A percentile compares a stretch with the other conserved stretches of the same genome.
These are phyloP conservation scores for Fusarium sp. DNA, from an alignment of 2,329 filamentous ascomycete genomes.

Conservation along the genomic window DNA sequence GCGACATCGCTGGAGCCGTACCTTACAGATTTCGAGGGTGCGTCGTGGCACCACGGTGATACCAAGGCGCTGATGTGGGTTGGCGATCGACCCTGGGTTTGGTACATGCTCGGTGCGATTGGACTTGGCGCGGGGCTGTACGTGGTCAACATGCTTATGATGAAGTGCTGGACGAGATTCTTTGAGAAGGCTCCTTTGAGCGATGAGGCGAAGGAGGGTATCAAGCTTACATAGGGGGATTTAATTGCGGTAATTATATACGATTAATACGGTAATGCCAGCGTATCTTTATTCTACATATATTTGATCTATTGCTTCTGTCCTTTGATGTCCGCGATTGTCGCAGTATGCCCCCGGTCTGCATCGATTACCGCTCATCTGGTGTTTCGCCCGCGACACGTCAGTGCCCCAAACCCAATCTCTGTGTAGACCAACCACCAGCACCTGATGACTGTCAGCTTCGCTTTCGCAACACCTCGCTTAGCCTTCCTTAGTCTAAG, in stretches of 20 bases:
- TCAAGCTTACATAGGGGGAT: conserved; percentile 36
- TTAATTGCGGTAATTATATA: conserved; percentile 12
- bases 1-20: conserved; percentile 44
- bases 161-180: conserved; percentile 24
- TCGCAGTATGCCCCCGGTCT: neutral
- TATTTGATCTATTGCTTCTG: neutral
- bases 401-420: neutral
- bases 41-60: conserved; percentile 61
- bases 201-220: conserved; percentile 34
- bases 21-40: conserved; percentile 54
- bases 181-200: conserved; percentile 12
- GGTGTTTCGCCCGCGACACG: conserved; percentile 1
- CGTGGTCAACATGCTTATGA: conserved; percentile 30
- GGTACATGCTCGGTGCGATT: conserved; percentile 48
- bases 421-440: neutral
- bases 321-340: neutral
- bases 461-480: neutral
- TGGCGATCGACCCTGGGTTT: conserved; percentile 51
- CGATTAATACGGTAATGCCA: conserved; percentile 29
- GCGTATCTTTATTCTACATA: conserved; percentile 11
- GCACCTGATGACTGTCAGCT: neutral
- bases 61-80: conserved; percentile 62
- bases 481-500: neutral
- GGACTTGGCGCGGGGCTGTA: conserved; percentile 38
- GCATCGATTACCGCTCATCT: neutral